phyloP scores from a whole-genome alignment of 345 rosid genomes.

The Dimocarpus longan region DNA sequence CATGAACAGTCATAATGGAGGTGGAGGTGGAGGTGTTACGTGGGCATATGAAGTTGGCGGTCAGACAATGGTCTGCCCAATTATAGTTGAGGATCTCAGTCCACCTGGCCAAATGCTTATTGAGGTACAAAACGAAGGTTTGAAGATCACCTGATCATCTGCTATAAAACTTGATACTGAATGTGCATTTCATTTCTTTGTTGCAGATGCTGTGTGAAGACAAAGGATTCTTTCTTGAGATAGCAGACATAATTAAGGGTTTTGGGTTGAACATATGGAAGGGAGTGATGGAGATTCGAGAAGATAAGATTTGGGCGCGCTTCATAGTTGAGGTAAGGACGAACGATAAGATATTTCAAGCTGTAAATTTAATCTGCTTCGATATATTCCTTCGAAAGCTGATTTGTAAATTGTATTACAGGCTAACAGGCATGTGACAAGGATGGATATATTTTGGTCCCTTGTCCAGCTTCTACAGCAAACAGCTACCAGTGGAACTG shows the following conservation, averaged over 20 bases:
- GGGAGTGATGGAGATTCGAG: slow-evolving; percentile 74
- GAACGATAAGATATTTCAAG: neutral
- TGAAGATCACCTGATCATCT: neutral
- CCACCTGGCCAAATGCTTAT: slow-evolving; percentile 80
- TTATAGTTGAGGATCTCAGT: slow-evolving; percentile 77
- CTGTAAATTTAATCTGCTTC: neutral
- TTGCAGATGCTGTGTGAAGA: slow-evolving; percentile 86
- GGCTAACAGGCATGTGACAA: slow-evolving; percentile 62
- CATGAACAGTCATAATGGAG: slow-evolving; percentile 2
- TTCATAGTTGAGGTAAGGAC: slow-evolving; percentile 75
- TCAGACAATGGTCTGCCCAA: slow-evolving; percentile 67
- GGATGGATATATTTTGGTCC: slow-evolving; percentile 78
- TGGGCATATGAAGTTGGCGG: slow-evolving; percentile 92
- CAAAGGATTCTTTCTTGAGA: slow-evolving; percentile 76
- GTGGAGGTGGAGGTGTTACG: slow-evolving; percentile 54
- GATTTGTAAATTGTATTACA: slow-evolving; percentile 31
- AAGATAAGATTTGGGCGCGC: slow-evolving; percentile 73
- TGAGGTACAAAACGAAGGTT: slow-evolving; percentile 49
- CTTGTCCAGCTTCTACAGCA: slow-evolving; percentile 72
- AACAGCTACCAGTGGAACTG: slow-evolving; percentile 30
- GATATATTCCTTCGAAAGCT: slow-evolving; percentile 8
- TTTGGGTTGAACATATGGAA: slow-evolving; percentile 76
- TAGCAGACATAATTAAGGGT: slow-evolving; percentile 67
- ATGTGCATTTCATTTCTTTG: neutral
- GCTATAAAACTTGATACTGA: slow-evolving; percentile 1